Percentiles rank a stretch among this genome's conserved stretches.
Conservation (phyloP, 2,329 filamentous ascomycete genomes). For the Aspergillus fischeri region DNA sequence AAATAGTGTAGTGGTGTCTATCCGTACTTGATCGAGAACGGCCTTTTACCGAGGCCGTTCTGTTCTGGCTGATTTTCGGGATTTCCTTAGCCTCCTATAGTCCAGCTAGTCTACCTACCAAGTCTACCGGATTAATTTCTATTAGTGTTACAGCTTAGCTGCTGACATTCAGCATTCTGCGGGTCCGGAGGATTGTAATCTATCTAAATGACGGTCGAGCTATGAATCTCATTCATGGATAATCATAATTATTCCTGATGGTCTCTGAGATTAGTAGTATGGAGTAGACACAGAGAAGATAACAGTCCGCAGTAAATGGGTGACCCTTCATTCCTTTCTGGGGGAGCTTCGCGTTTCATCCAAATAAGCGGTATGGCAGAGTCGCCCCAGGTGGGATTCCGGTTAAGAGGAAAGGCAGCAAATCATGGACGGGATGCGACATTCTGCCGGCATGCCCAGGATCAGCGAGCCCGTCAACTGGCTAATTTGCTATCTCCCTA, state of each 20-base stretch:
- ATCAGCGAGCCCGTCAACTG: not conserved
- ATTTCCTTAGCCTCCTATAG: not conserved
- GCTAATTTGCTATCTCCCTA: not conserved
- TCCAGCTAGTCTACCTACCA: not conserved
- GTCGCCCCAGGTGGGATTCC: not conserved
- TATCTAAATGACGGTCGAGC: too few relatives aligned
- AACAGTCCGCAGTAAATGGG: too few relatives aligned
- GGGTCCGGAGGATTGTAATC: too few relatives aligned
- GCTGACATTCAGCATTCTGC: not conserved
- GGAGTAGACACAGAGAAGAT: too few relatives aligned
- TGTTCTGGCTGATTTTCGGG: not conserved
- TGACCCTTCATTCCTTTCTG: not conserved
- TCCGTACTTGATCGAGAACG: slow-evolving; percentile 6
- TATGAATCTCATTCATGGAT: too few relatives aligned
- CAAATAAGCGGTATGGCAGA: not conserved
- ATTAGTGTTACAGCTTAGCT: not conserved
- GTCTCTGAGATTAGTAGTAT: not conserved
- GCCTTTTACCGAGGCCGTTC: slow-evolving; percentile 9
- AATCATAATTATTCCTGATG: not conserved
- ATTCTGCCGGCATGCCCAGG: not conserved
- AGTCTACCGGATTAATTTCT: not conserved
- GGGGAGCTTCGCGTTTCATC: not conserved
- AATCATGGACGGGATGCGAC: not conserved
- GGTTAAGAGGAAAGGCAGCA: not conserved
- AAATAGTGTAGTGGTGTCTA: not conserved